Evolutionary conservation across 2,329 filamentous ascomycete species (phyloP), one percentile per base, ranked within the genome.

Genomic region (Cordyceps javanica): DNA sequence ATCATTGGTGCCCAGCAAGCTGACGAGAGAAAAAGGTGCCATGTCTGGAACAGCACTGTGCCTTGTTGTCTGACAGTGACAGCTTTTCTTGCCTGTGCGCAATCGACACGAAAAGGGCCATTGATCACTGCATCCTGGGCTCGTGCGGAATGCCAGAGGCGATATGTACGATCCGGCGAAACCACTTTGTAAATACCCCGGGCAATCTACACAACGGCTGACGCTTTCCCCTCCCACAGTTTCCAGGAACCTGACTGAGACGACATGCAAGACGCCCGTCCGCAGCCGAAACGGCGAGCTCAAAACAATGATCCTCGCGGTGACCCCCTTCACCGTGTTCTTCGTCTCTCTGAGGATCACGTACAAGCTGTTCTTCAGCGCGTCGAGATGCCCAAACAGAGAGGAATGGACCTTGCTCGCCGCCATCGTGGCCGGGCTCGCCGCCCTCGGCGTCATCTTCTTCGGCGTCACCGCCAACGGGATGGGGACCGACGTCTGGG

Each of bases 401-500:
- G 72, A 75, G 60, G 73, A 75, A 62, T 70, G 68, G 66, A 63
- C 67, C 45, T 63, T 72, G 36, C 42, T 73, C 13, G 56, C 61
- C 1, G 65, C 68, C 1, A 36, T 68, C 6, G 2, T 67, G 10
- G 59, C 66, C 3, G 69, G 67, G n/a, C 59, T 70, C 2, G 64
- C 69, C 6, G 66, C 62, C 57, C 66, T 64, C 2, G 55, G 67
- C 51, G 63, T 74, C 42, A 68, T 65, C 34, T 60, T 67, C n/a
- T 62, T 64, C 28, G 66, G 67, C 10, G 61, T 66, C 16, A 62
- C 62, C 0, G 63, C 66, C 45, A 64, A 73, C 55, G 77, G 77
- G 3, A 65, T 78, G 3, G 76, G 76, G 6, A 69, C 60, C 32
- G 77, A 80, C 55, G 69, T 79, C 16, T 79, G 77, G 76, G 74